These are phyloP conservation scores for Grigorovia transvaalensis DNA, from an alignment of 805 yeast genomes.

Conservation along the genomic window DNA sequence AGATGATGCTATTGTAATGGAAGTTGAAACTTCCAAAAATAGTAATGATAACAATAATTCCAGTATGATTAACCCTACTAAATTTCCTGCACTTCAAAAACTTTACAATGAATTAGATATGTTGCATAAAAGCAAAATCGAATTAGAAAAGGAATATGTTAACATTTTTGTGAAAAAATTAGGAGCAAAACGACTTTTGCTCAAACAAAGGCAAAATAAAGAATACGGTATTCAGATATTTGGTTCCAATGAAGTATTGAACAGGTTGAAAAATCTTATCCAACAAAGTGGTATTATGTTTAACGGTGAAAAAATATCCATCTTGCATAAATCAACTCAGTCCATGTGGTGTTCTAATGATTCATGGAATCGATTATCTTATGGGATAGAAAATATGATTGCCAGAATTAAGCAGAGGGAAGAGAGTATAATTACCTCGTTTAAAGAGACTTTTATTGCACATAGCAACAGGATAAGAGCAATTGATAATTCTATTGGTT, in stretches of 20 bases:
- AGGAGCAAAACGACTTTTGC: slow-evolving; percentile 24
- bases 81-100: slow-evolving; percentile 23
- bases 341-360: slow-evolving; percentile 37
- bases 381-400: slow-evolving; percentile 35
- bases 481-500: slow-evolving; percentile 45
- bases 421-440: slow-evolving; percentile 36
- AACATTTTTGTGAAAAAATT: slow-evolving; percentile 19
- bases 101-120: slow-evolving; percentile 29
- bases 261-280: slow-evolving; percentile 15
- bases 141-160: slow-evolving; percentile 19
- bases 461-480: slow-evolving; percentile 39
- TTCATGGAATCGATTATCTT: slow-evolving; percentile 47
- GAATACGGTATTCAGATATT: slow-evolving; percentile 42
- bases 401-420: slow-evolving; percentile 48
- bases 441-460: slow-evolving; percentile 39
- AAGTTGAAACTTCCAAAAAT: slow-evolving; percentile 8
- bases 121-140: slow-evolving; percentile 14
- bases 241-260: slow-evolving; percentile 28
- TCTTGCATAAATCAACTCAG: slow-evolving; percentile 33
- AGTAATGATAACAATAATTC: neutral
- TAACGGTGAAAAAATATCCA: slow-evolving; percentile 14
- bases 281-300: slow-evolving; percentile 3
- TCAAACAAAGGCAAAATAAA: slow-evolving; percentile 34
- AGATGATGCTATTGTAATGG: neutral
- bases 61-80: slow-evolving; percentile 28